Percentiles rank a stretch among this genome's conserved stretches.
Conservation (phyloP, 768 basidiomycete genomes). For the Boletus reticulatus region DNA sequence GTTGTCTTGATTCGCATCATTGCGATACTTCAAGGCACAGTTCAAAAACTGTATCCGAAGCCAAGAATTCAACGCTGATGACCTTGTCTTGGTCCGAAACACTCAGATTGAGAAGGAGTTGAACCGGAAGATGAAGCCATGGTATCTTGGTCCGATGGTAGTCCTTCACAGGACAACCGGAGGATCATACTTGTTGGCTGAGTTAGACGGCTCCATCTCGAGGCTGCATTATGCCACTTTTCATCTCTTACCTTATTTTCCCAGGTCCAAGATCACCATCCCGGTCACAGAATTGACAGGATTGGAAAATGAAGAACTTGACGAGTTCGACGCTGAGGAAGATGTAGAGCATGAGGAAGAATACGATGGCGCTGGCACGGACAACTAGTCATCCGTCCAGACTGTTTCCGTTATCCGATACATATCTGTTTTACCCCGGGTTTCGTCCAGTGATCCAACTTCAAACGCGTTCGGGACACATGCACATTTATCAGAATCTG, state of each 20-base stretch:
- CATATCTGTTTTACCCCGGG: no score
- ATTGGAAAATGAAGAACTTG: background rate
- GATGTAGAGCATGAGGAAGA: background rate
- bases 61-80: fast-evolving
- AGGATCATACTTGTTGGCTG: background rate
- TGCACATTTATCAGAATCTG: no score
- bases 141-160: background rate
- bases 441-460: background rate
- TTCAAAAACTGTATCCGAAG: background rate
- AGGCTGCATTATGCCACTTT: background rate
- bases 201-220: background rate
- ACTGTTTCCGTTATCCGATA: no score
- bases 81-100: background rate
- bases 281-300: background rate
- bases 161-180: background rate
- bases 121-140: background rate
- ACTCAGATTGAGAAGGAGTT: background rate
- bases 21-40: background rate
- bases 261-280: background rate
- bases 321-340: background rate
- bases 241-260: background rate
- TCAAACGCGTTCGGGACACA: no score
- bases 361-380: no score
- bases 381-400: no score
- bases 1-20: background rate